These are phyloP conservation scores for Arthrobotrys sphaeroides DNA, from an alignment of 2,329 filamentous ascomycete genomes.

Conservation along the genomic window DNA sequence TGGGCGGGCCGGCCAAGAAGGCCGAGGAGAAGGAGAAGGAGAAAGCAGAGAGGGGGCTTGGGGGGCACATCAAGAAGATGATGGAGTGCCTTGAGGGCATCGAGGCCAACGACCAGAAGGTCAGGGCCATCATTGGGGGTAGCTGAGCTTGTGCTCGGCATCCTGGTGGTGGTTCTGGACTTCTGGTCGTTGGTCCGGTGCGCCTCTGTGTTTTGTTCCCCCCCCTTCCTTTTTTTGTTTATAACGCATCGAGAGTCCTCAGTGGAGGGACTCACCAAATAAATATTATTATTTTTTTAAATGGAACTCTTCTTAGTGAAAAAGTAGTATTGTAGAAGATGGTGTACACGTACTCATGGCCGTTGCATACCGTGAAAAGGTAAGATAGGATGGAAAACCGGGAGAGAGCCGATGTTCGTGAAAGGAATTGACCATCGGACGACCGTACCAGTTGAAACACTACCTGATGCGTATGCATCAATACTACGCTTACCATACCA, in stretches of 20 bases:
- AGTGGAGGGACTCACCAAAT: slow-evolving; percentile 1
- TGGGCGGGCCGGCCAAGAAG: not conserved
- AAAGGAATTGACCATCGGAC: too few relatives aligned
- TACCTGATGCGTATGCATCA: too few relatives aligned
- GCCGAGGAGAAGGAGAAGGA: not conserved
- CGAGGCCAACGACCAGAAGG: slow-evolving; percentile 14
- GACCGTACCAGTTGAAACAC: too few relatives aligned
- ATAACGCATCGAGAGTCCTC: slow-evolving; percentile 8
- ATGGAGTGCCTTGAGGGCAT: slow-evolving; percentile 13
- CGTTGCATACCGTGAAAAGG: too few relatives aligned
- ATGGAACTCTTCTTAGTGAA: not conserved
- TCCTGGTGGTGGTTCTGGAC: not conserved
- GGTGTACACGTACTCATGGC: too few relatives aligned
- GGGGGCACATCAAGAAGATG: slow-evolving; percentile 24
- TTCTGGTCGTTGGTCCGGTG: not conserved
- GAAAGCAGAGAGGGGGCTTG: slow-evolving; percentile 27
- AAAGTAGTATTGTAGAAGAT: not conserved
- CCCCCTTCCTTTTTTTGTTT: not conserved
- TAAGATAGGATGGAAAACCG: not conserved
- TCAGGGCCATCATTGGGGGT: not conserved
- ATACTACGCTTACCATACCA: too few relatives aligned
- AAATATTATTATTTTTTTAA: not conserved
- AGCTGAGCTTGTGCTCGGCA: slow-evolving; percentile 17
- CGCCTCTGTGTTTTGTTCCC: not conserved
- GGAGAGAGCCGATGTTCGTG: too few relatives aligned